Evolutionary conservation across 2,329 filamentous ascomycete species (phyloP).

Genomic region (Monosporascus sp.): DNA sequence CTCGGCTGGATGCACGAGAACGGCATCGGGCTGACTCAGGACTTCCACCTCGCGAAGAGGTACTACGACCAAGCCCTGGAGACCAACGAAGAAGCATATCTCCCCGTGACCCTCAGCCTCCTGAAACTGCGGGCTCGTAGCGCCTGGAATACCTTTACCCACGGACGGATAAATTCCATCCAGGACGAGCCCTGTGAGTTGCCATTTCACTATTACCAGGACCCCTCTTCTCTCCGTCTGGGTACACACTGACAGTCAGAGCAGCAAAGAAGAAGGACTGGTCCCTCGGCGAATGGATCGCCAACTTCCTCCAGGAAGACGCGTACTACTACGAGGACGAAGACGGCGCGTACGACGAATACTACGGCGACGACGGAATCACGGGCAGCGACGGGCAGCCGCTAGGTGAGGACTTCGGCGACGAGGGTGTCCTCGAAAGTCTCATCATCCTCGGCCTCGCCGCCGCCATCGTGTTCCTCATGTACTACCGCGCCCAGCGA

Average conservation of each 20-base stretch:
- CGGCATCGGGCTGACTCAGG: constrained; percentile 83
- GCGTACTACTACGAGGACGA: constrained; percentile 56
- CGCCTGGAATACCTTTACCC: constrained; percentile 90
- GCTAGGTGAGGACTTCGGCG: constrained; percentile 56
- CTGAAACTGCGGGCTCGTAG: constrained; percentile 79
- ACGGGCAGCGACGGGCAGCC: constrained; percentile 50
- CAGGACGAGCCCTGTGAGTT: constrained; percentile 78
- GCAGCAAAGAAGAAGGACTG: constrained; percentile 65
- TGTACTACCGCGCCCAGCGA: constrained; percentile 74
- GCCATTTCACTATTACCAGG: neutral
- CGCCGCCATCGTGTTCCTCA: constrained; percentile 65
- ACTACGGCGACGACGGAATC: constrained; percentile 51
- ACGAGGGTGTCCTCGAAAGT: constrained; percentile 79
- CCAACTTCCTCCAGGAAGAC: constrained; percentile 73
- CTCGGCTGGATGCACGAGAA: constrained; percentile 99
- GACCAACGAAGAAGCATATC: constrained; percentile 87
- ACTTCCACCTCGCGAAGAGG: constrained; percentile 94
- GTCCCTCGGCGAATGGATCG: constrained; percentile 80
- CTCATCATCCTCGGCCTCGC: constrained; percentile 76
- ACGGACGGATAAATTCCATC: constrained; percentile 88
- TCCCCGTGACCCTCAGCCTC: constrained; percentile 84
- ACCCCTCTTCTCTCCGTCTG: neutral
- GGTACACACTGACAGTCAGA: constrained; percentile 21
- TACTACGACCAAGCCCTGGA: constrained; percentile 92
- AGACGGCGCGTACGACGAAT: constrained; percentile 43